Evolutionary conservation across 768 basidiomycete species (phyloP).

Genomic region (Coprinellus micaceus): DNA sequence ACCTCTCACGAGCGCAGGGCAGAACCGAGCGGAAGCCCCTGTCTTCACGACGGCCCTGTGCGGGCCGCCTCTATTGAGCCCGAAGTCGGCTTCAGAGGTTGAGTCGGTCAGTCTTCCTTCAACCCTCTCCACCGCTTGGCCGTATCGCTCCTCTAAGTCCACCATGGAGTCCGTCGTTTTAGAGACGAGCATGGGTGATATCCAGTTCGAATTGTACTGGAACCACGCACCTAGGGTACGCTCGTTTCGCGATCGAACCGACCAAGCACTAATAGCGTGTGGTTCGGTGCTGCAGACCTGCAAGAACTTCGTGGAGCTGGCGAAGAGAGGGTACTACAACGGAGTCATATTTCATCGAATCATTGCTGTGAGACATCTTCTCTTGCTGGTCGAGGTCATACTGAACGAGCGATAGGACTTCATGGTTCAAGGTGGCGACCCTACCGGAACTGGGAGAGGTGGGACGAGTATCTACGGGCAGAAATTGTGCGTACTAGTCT

Average conservation of each 20-base stretch:
- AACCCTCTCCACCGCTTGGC: too few relatives aligned
- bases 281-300: constrained; percentile 66
- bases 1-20: too few relatives aligned
- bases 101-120: too few relatives aligned
- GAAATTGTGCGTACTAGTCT: constrained; percentile 61
- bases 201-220: constrained; percentile 91
- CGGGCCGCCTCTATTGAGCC: too few relatives aligned
- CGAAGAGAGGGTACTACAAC: constrained; percentile 92
- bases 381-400: too few relatives aligned
- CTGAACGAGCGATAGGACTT: constrained; percentile 60
- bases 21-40: too few relatives aligned
- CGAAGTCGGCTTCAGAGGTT: too few relatives aligned
- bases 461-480: constrained; percentile 87
- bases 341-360: constrained; percentile 88
- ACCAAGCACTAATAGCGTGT: not conserved
- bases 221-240: constrained; percentile 70
- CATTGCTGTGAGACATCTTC: too few relatives aligned
- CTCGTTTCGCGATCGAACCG: not conserved
- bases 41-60: too few relatives aligned
- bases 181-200: constrained; percentile 81
- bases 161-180: constrained; percentile 65
- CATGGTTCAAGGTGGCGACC: constrained; percentile 96
- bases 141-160: too few relatives aligned
- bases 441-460: constrained; percentile 92
- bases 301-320: constrained; percentile 89